Conservation (phyloP, 2,329 filamentous ascomycete species). For the Pyricularia sp. region DNA sequence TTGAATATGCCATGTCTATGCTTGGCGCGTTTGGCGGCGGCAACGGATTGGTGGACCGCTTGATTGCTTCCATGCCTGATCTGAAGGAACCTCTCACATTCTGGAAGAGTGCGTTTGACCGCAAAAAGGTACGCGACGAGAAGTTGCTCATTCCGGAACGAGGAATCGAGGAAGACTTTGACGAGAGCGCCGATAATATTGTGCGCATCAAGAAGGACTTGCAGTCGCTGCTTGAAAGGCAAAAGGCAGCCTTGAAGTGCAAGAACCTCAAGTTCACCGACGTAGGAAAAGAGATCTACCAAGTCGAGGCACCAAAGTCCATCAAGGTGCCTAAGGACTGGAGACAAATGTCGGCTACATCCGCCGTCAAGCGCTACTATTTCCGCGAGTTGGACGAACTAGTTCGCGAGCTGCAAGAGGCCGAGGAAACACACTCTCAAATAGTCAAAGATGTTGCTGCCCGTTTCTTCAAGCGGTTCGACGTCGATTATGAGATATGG, state of each 20-base stretch:
- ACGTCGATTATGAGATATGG: conserved; percentile 79
- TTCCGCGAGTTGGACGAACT: conserved; percentile 73
- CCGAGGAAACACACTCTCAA: conserved; percentile 87
- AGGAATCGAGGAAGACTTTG: conserved; percentile 88
- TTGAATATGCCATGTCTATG: conserved; percentile 85
- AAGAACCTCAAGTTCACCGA: conserved; percentile 68
- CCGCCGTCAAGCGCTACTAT: conserved; percentile 88
- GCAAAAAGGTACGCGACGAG: conserved; percentile 64
- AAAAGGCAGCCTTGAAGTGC: conserved; percentile 65
- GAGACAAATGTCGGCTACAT: conserved; percentile 94
- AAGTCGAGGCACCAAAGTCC: conserved; percentile 80
- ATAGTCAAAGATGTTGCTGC: conserved; percentile 78
- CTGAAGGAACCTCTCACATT: conserved; percentile 64
- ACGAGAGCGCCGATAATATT: conserved; percentile 69
- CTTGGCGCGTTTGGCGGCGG: conserved; percentile 66
- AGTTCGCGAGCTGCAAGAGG: conserved; percentile 83
- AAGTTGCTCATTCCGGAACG: conserved; percentile 77
- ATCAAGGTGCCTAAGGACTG: conserved; percentile 81
- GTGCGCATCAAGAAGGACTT: conserved; percentile 67
- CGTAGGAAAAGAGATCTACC: conserved; percentile 94
- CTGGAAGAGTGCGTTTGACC: conserved; percentile 91
- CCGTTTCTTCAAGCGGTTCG: conserved; percentile 81
- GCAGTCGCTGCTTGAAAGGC: conserved; percentile 58
- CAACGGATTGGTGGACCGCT: conserved; percentile 73
- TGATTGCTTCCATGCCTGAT: conserved; percentile 80